phyloP scores from a whole-genome alignment of 768 basidiomycete species.

The Suillus lakei region DNA sequence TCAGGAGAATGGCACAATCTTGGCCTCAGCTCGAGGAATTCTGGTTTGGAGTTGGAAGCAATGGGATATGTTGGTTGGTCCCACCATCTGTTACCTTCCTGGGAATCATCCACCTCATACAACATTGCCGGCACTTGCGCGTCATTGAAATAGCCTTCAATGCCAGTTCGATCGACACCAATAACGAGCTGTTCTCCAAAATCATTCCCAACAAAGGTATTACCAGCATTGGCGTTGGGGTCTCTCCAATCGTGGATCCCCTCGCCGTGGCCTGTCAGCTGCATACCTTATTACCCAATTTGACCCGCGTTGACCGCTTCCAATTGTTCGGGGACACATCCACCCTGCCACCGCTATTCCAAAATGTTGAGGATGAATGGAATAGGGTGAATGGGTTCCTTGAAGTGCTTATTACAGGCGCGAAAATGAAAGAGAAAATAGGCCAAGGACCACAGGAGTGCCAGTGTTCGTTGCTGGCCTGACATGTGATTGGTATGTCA shows the following conservation, averaged over 20 bases:
- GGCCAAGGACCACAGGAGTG: neutral
- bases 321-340: too few species aligned
- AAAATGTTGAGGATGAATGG: neutral
- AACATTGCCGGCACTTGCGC: neutral
- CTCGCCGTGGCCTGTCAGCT: neutral
- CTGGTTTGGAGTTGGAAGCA: too few species aligned
- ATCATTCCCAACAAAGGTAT: neutral
- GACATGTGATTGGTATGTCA: neutral
- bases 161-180: neutral
- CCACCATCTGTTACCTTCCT: neutral
- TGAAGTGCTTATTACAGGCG: neutral
- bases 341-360: neutral
- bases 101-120: neutral
- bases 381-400: neutral
- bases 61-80: neutral
- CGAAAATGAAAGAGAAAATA: neutral
- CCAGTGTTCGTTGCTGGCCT: too few species aligned
- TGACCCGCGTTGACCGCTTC: too few species aligned
- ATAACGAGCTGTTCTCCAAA: neutral
- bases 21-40: neutral
- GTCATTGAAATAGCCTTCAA: neutral
- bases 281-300: neutral
- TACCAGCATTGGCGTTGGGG: too few species aligned
- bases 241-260: neutral
- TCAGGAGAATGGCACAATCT: neutral